Evolutionary conservation across 495 filamentous ascomycete species (phyloP), one percentile per base, ranked within the genome.

Genomic region (Aspergillus asperescens): DNA sequence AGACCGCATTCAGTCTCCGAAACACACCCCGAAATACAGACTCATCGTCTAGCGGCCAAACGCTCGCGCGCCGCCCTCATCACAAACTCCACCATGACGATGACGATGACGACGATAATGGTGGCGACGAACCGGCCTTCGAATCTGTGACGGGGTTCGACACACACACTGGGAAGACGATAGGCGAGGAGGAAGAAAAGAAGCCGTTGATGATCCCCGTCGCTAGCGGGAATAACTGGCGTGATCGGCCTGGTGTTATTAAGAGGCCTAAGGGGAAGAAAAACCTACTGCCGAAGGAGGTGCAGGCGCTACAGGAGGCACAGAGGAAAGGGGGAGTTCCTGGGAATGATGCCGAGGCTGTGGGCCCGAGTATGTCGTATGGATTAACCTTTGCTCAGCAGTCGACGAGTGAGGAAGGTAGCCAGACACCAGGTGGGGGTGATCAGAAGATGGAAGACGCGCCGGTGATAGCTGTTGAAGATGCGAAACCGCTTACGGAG

Each of bases 211-310:
- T 88, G 20, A 93, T 93, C 47, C 74, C 74, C 10, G 77, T 77
- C 10, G 75, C 83, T 50, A 77, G 76, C 64, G 87, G 86, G 62
- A 81, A 84, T 43, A 82, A 90, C 62, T 89, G 86, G 87, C 81
- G 82, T 59, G 83, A 83, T 50, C 64, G 73, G 9, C 55, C 72
- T 1, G 72, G 71, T 7, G 48, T 61, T 4, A 74, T 83, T 53
- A 66, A 75, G 42, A 70, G 69, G 39, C 72, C 72, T 46, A 80
- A 78, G 46, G 73, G 74, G 42, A 68, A 71, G 62, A 31, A 35
- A 16, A 80, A 79, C 45, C 55, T 79, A 7, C 64, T 83, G 7
- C 77, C 78, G 7, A 64, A 70, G 19, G 77, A 80, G 54, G 74
- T 78, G 3, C 76, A 77, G 55, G 70, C 76, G 27, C 59, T 70